Conservation (phyloP, 106 monocot genomes). For the Platanthera guangdongensis region DNA sequence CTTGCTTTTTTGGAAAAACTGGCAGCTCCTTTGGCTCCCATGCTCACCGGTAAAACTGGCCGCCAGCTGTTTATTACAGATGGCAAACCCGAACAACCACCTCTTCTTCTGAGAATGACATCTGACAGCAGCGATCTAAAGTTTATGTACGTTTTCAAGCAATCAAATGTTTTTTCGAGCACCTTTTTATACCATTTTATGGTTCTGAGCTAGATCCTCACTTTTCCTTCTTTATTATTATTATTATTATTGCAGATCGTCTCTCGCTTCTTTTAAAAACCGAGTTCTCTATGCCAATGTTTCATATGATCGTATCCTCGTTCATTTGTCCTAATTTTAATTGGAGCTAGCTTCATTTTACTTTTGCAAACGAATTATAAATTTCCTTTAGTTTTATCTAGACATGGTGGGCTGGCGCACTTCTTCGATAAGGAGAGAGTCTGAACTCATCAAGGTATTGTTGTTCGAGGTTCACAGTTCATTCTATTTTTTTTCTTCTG, state of each 20-base stretch:
- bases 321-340: neutral
- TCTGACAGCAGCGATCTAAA: conserved; percentile 71
- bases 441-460: conserved; percentile 71
- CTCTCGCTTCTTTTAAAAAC: conserved; percentile 65
- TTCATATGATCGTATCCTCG: conserved; percentile 95
- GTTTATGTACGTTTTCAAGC: conserved; percentile 52
- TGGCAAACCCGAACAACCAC: conserved; percentile 65
- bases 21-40: conserved; percentile 73
- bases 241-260: conserved; percentile 53
- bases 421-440: conserved; percentile 92
- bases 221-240: conserved; percentile 12
- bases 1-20: conserved; percentile 84
- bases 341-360: neutral
- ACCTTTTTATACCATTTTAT: neutral
- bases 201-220: neutral
- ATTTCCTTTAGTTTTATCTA: conserved; percentile 45
- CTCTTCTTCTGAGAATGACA: conserved; percentile 87
- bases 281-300: conserved; percentile 90
- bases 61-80: conserved; percentile 88
- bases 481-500: neutral
- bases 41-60: conserved; percentile 75
- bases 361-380: neutral
- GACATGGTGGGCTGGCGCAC: conserved; percentile 99
- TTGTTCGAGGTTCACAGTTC: neutral
- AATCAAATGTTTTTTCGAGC: neutral